Conservation (phyloP, 306 rosid genomes). For the Pterocarpus macrocarpus region DNA sequence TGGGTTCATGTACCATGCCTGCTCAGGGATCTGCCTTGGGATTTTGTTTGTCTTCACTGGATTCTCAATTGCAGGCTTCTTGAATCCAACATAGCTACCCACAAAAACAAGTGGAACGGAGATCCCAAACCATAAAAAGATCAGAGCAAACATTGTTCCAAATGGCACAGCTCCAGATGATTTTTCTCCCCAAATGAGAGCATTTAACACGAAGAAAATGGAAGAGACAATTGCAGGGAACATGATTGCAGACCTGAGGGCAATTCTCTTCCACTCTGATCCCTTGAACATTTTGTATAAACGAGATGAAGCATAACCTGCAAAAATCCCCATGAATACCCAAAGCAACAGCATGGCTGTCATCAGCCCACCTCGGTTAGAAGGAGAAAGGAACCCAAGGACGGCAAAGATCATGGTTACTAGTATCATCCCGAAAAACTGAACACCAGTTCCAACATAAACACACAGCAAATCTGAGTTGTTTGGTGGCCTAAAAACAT, state of each 20-base stretch:
- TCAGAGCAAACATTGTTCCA: constrained; percentile 97
- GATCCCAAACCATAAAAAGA: constrained; percentile 97
- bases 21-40: constrained; percentile 98
- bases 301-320: constrained; percentile 86
- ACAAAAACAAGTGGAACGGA: constrained; percentile 97
- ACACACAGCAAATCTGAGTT: constrained; percentile 85
- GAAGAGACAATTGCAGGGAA: constrained; percentile 83
- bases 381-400: constrained; percentile 96
- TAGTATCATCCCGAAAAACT: constrained; percentile 87
- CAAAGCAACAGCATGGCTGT: constrained; percentile 97
- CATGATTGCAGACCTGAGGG: constrained; percentile 82
- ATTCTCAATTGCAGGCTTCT: constrained; percentile 89
- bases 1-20: constrained; percentile 99
- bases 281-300: constrained; percentile 94
- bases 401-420: constrained; percentile 95
- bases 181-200: constrained; percentile 94
- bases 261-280: constrained; percentile 89
- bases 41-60: constrained; percentile 98
- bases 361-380: constrained; percentile 98
- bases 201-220: constrained; percentile 80
- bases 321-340: constrained; percentile 97
- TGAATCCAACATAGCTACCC: constrained; percentile 92
- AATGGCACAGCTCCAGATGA: constrained; percentile 99
- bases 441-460: constrained; percentile 98
- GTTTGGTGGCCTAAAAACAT: constrained; percentile 95